These are phyloP conservation scores for Silene vulgaris DNA, from an alignment of 179 eudicot species.

Conservation along the genomic window DNA sequence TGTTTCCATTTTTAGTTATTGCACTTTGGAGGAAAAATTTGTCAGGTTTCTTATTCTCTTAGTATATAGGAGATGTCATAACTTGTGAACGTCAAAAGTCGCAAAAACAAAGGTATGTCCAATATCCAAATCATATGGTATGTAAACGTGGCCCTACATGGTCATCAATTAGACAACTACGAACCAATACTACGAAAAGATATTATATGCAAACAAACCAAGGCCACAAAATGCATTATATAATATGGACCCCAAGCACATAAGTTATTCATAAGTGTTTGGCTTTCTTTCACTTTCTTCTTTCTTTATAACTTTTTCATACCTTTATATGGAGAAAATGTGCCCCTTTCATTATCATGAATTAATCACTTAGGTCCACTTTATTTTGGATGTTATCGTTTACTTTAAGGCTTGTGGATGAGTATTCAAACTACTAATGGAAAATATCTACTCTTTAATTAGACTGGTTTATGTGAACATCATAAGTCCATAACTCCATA, in stretches of 20 bases:
- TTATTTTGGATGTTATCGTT: neutral
- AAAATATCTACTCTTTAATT: neutral
- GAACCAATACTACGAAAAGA: neutral
- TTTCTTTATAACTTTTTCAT: conserved; percentile 21
- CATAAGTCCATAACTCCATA: neutral
- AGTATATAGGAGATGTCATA: too few relatives aligned
- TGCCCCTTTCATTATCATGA: conserved; percentile 3
- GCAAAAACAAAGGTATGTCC: too few relatives aligned
- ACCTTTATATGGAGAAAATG: neutral
- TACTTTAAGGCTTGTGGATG: neutral
- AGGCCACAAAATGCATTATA: neutral
- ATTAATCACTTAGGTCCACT: neutral
- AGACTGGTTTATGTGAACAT: neutral
- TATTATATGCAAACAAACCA: neutral
- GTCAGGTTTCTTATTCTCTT: too few relatives aligned
- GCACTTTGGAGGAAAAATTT: too few relatives aligned
- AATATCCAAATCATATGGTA: too few relatives aligned
- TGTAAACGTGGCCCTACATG: neutral
- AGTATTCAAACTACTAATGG: neutral
- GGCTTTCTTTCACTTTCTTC: conserved; percentile 19
- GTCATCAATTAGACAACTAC: conserved; percentile 11
- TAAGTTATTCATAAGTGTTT: too few relatives aligned
- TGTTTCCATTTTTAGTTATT: too few relatives aligned
- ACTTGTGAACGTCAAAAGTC: too few relatives aligned
- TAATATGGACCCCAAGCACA: neutral